A percentile compares a stretch with the other conserved stretches of the same genome.
phyloP scores from a whole-genome alignment of 768 basidiomycete species.

The Pleurotus ostreatus region DNA sequence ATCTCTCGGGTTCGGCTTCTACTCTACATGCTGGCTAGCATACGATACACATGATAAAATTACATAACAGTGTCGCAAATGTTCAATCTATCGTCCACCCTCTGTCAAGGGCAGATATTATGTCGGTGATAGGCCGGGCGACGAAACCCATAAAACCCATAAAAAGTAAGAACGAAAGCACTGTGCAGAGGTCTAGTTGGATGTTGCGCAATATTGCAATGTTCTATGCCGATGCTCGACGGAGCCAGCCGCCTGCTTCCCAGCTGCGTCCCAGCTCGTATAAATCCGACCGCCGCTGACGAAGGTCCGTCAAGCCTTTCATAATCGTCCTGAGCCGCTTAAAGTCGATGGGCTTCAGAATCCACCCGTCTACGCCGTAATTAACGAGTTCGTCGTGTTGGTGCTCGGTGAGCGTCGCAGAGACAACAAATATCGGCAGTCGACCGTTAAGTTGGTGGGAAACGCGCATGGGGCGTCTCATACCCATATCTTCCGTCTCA shows the following conservation, averaged over 20 bases:
- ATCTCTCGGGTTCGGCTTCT: too few relatives aligned
- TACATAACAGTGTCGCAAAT: too few relatives aligned
- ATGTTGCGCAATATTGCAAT: too few relatives aligned
- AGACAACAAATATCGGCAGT: conserved; percentile 80
- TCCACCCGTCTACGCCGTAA: conserved; percentile 75
- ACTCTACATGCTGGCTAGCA: too few relatives aligned
- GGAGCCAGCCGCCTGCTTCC: conserved; percentile 64
- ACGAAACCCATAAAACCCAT: neutral
- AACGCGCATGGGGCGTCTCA: conserved; percentile 21
- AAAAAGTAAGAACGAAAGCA: neutral
- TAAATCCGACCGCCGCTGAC: conserved; percentile 47
- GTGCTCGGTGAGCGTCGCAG: conserved; percentile 61
- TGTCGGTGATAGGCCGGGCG: too few relatives aligned
- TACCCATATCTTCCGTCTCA: conserved; percentile 31
- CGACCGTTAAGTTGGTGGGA: conserved; percentile 55
- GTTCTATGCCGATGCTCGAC: neutral
- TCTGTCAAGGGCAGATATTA: too few relatives aligned
- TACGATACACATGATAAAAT: too few relatives aligned
- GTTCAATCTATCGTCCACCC: too few relatives aligned
- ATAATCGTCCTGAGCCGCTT: conserved; percentile 57
- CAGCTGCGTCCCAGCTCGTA: conserved; percentile 51
- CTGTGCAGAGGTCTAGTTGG: neutral
- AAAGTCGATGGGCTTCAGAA: conserved; percentile 81
- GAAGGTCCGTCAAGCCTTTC: conserved; percentile 50
- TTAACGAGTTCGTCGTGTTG: conserved; percentile 50